Conservation (phyloP, 1,139 yeast genomes). For the Diutina ranongensis region DNA sequence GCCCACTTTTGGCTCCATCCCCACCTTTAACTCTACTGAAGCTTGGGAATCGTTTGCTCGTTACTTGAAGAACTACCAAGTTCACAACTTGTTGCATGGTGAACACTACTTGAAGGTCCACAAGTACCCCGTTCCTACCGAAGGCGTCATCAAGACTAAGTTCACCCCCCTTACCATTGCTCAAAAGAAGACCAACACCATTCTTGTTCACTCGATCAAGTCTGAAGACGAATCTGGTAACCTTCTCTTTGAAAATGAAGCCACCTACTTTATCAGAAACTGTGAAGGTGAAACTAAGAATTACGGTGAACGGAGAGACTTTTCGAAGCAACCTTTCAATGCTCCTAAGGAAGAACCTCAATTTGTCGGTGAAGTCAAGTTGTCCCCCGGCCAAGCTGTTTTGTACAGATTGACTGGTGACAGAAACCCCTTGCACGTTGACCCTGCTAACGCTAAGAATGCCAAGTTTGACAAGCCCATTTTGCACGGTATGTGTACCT, state of each 20-base stretch:
- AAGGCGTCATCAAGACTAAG: slow-evolving; percentile 49
- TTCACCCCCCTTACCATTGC: slow-evolving; percentile 60
- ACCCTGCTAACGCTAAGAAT: slow-evolving; percentile 80
- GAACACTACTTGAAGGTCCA: slow-evolving; percentile 83
- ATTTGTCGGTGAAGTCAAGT: slow-evolving; percentile 45
- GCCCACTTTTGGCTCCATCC: slow-evolving; percentile 88
- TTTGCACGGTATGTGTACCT: slow-evolving; percentile 83
- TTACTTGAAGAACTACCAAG: slow-evolving; percentile 73
- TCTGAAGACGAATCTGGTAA: slow-evolving; percentile 67
- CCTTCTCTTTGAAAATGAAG: slow-evolving; percentile 66
- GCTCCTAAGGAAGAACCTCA: slow-evolving; percentile 66
- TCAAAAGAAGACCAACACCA: slow-evolving; percentile 84
- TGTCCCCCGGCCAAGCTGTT: slow-evolving; percentile 71
- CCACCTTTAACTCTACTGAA: slow-evolving; percentile 43
- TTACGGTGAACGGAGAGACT: slow-evolving; percentile 37
- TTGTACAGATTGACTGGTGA: slow-evolving; percentile 89
- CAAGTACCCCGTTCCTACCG: slow-evolving; percentile 73
- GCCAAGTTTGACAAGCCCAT: slow-evolving; percentile 85
- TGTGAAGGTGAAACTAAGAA: slow-evolving; percentile 54
- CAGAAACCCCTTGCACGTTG: slow-evolving; percentile 90
- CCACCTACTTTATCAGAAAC: slow-evolving; percentile 78
- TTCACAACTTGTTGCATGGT: slow-evolving; percentile 83
- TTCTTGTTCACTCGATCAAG: slow-evolving; percentile 65
- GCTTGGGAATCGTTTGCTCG: slow-evolving; percentile 42
- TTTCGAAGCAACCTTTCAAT: slow-evolving; percentile 53